Evolutionary conservation across 2,329 filamentous ascomycete genomes (phyloP).

Genomic region (Fusarium tuaranense): DNA sequence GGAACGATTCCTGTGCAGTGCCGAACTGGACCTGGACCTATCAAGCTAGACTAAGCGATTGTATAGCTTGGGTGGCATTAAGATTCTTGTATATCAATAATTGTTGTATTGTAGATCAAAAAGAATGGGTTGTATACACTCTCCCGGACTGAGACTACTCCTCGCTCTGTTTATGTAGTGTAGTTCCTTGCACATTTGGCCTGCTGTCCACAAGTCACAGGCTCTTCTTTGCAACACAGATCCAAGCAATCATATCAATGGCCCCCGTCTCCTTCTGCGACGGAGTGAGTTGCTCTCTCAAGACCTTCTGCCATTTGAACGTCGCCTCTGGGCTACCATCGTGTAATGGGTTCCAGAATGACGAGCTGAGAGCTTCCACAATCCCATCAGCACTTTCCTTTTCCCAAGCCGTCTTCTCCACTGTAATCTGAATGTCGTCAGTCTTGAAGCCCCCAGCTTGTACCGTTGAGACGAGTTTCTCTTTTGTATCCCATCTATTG

Average conservation of each 20-base stretch:
- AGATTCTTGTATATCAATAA: not conserved
- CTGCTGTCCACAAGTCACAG: not conserved
- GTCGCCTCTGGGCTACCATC: not conserved
- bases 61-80: not conserved
- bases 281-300: not conserved
- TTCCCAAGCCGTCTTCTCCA: not conserved
- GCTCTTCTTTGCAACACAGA: not conserved
- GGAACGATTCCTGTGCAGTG: conserved; percentile 8
- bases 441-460: not conserved
- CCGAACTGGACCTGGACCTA: not conserved
- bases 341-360: not conserved
- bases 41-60: not conserved
- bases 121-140: no score
- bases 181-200: not conserved
- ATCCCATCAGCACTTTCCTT: not conserved
- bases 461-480: not conserved
- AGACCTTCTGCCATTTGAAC: no score
- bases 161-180: not conserved
- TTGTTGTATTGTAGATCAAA: not conserved
- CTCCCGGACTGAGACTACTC: accelerated
- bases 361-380: not conserved
- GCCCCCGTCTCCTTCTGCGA: not conserved
- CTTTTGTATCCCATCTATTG: not conserved
- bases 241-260: not conserved
- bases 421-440: not conserved